phyloP scores from a whole-genome alignment of 2,329 filamentous ascomycete genomes.

The Leptographium procerum region DNA sequence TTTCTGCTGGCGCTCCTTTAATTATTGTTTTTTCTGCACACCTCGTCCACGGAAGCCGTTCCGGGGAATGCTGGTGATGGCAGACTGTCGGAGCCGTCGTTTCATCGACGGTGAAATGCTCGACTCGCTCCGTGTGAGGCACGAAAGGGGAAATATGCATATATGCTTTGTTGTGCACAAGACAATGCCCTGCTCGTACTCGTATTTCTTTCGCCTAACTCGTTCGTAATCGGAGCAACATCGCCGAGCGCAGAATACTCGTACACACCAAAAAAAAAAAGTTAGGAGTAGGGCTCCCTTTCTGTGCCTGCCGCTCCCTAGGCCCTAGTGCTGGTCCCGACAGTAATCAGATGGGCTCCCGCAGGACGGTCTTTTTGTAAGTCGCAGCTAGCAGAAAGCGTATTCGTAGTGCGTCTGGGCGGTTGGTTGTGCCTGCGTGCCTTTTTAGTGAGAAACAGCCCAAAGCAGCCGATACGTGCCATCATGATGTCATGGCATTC shows the following conservation, averaged over 20 bases:
- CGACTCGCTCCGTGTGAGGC: neutral
- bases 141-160: neutral
- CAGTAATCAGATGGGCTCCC: neutral
- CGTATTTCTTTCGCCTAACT: no score
- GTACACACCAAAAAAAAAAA: no score
- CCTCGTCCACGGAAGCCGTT: neutral
- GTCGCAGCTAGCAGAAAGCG: neutral
- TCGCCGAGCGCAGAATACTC: no score
- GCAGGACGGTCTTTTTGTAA: neutral
- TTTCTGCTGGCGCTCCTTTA: neutral
- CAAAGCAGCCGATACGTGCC: neutral
- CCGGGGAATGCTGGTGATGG: neutral
- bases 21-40: neutral
- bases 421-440: neutral
- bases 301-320: neutral
- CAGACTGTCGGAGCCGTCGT: neutral
- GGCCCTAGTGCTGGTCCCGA: neutral
- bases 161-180: no score
- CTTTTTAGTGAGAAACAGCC: neutral
- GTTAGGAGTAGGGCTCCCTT: no score
- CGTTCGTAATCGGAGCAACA: no score
- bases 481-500: neutral
- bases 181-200: no score
- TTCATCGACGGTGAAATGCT: neutral
- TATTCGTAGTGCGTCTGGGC: neutral